Evolutionary conservation across 257 asterid genomes (phyloP).

Genomic region (Henckelia pumila): DNA sequence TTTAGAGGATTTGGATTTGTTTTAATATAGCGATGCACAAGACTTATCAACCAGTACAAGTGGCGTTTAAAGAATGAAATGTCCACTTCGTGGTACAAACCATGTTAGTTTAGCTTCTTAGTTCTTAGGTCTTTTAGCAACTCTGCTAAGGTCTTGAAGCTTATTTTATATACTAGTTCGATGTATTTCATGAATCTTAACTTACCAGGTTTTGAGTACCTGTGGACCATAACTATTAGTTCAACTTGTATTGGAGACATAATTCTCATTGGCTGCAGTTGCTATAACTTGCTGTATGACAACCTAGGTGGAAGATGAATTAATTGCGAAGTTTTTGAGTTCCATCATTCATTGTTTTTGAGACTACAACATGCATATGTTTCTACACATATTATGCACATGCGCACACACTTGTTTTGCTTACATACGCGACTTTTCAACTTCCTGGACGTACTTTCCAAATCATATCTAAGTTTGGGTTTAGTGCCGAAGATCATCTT

Average conservation of each 20-base stretch:
- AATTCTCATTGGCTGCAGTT: too few relatives aligned
- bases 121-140: too few relatives aligned
- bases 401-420: too few relatives aligned
- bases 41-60: neutral
- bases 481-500: neutral
- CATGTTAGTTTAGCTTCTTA: too few relatives aligned
- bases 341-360: too few relatives aligned
- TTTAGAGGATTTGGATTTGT: neutral
- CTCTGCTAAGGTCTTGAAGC: too few relatives aligned
- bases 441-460: neutral
- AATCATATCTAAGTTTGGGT: neutral
- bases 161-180: neutral
- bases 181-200: neutral
- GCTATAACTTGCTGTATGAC: neutral
- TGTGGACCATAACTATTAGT: neutral
- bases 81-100: neutral
- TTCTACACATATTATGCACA: neutral
- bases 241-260: neutral
- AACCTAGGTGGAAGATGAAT: neutral
- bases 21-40: neutral
- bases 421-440: neutral
- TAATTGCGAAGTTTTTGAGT: too few relatives aligned
- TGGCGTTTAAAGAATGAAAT: neutral
- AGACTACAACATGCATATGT: neutral
- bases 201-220: neutral